Evolutionary conservation across 192 early-diverging fungal genomes (phyloP).

Genomic region (Podila clonocystis): DNA sequence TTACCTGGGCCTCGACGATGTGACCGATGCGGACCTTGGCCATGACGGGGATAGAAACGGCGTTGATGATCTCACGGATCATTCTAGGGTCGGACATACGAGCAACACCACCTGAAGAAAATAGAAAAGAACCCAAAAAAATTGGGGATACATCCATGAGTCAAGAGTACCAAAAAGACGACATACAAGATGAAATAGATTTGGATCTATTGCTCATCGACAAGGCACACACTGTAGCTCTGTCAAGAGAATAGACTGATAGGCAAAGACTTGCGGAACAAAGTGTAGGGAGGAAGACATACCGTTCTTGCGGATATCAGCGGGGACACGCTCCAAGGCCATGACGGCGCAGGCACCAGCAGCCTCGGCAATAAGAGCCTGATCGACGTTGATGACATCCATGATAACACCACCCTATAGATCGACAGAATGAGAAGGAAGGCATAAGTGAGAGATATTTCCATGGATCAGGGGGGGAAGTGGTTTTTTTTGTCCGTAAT

Average conservation of each 20-base stretch:
- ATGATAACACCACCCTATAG: constrained; percentile 96
- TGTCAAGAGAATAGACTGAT: too few species aligned
- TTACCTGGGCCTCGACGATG: constrained; percentile 95
- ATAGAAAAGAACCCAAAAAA: constrained; percentile 9
- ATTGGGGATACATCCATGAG: neutral
- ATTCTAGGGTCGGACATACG: constrained; percentile 99
- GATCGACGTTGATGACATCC: constrained; percentile 98
- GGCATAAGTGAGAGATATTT: neutral
- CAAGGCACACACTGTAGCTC: too few species aligned
- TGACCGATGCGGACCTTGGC: constrained; percentile 99
- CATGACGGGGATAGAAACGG: constrained; percentile 99
- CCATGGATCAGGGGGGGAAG: too few species aligned
- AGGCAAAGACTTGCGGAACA: neutral
- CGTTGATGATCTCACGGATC: constrained; percentile 95
- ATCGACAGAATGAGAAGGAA: constrained; percentile 2
- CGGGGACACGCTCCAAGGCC: constrained; percentile 97
- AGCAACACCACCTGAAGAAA: constrained; percentile 82
- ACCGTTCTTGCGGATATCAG: constrained; percentile 98
- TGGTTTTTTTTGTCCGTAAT: too few species aligned
- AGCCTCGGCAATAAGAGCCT: constrained; percentile 97
- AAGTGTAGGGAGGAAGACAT: constrained; percentile 4
- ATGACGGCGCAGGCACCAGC: constrained; percentile 98
- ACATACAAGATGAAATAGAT: neutral
- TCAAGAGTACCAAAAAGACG: neutral
- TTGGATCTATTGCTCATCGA: constrained; percentile 4